These are phyloP conservation scores for Luffa aegyptiaca DNA, from an alignment of 306 rosid species.

Conservation along the genomic window DNA sequence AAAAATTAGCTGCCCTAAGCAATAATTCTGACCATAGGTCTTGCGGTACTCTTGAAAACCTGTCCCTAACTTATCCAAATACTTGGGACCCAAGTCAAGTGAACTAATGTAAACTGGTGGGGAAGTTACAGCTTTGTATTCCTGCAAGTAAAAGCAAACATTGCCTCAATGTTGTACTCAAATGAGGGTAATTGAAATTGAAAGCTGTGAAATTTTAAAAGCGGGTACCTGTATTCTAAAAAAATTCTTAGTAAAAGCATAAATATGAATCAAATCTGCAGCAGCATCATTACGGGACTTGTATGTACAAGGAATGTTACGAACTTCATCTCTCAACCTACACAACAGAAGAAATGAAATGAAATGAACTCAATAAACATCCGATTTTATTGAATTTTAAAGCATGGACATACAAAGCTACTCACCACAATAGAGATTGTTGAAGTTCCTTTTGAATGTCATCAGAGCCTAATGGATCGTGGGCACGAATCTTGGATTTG, in stretches of 20 bases:
- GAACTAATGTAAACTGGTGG: slow-evolving; percentile 98
- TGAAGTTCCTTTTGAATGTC: slow-evolving; percentile 66
- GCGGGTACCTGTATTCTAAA: slow-evolving; percentile 71
- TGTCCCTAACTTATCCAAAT: slow-evolving; percentile 57
- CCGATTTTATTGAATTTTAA: background rate
- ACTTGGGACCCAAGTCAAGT: slow-evolving; percentile 97
- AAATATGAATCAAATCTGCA: slow-evolving; percentile 94
- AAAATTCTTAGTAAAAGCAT: slow-evolving; percentile 77
- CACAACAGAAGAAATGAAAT: slow-evolving; percentile 11
- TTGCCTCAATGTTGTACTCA: background rate
- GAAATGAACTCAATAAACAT: background rate
- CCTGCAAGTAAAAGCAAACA: slow-evolving; percentile 34
- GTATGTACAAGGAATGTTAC: slow-evolving; percentile 82
- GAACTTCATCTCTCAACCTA: slow-evolving; percentile 98
- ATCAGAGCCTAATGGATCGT: slow-evolving; percentile 52
- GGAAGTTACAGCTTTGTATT: slow-evolving; percentile 69
- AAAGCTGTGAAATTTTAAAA: background rate
- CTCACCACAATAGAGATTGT: slow-evolving; percentile 70
- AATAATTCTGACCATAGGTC: slow-evolving; percentile 83
- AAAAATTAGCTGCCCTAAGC: slow-evolving; percentile 93
- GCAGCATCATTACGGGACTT: slow-evolving; percentile 97
- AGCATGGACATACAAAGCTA: slow-evolving; percentile 8
- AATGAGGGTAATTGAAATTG: background rate
- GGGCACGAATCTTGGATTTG: slow-evolving; percentile 51
- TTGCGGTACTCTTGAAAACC: slow-evolving; percentile 77